Percentiles rank a stretch among this genome's conserved stretches.
These are phyloP conservation scores for Amylocystis lapponica DNA, from an alignment of 768 basidiomycete species.

Conservation along the genomic window DNA sequence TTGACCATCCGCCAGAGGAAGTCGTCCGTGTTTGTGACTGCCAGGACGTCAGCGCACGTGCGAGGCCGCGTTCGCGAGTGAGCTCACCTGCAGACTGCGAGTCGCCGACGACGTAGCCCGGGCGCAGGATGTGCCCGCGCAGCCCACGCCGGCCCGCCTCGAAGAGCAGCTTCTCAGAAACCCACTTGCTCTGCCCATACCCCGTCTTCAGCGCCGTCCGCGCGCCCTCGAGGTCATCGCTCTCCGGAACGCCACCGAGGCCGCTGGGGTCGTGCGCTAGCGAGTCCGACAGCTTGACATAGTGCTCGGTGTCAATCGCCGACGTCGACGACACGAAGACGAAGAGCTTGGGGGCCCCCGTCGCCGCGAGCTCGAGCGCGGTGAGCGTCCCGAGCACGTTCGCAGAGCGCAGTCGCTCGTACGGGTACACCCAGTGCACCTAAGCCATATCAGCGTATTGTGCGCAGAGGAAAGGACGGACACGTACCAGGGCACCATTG, in stretches of 20 bases:
- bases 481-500: conserved; percentile 92
- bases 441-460: conserved; percentile 24
- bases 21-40: conserved; percentile 98
- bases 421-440: conserved; percentile 99
- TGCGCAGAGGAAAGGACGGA: neutral
- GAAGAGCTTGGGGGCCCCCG: conserved; percentile 67
- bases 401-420: conserved; percentile 83
- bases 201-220: conserved; percentile 73
- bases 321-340: conserved; percentile 95
- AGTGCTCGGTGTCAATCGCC: conserved; percentile 88
- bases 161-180: conserved; percentile 89
- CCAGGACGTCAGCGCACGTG: neutral
- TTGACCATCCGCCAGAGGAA: conserved; percentile 98
- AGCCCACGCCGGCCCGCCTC: conserved; percentile 88
- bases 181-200: conserved; percentile 98
- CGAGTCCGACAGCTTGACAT: conserved; percentile 80
- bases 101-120: conserved; percentile 96
- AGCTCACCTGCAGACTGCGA: conserved; percentile 75
- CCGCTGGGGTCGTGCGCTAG: conserved; percentile 35
- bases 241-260: conserved; percentile 74
- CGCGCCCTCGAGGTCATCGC: conserved; percentile 85
- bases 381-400: conserved; percentile 93
- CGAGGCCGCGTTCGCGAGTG: neutral
- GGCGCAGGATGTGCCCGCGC: conserved; percentile 80
- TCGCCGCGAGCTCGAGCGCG: conserved; percentile 71